A percentile compares a stretch with the other conserved stretches of the same genome.
Evolutionary conservation across 2,329 filamentous ascomycete genomes (phyloP).

Genomic region (Biscogniauxia sp.): DNA sequence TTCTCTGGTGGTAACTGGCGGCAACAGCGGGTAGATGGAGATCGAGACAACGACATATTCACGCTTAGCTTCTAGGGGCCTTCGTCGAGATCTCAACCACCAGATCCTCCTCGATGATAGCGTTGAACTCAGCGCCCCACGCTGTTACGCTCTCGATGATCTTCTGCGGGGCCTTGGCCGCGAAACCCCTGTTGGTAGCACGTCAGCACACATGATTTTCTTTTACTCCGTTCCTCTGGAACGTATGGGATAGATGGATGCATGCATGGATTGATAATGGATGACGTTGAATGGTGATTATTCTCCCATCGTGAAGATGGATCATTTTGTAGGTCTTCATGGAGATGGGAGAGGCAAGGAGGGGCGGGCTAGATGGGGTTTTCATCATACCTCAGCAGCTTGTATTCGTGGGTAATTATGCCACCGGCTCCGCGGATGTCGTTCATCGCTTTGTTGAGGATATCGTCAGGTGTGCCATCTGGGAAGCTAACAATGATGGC

Average conservation of each 20-base stretch:
- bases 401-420: conserved; percentile 75
- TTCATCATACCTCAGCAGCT: conserved; percentile 59
- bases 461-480: conserved; percentile 61
- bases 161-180: conserved; percentile 68
- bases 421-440: conserved; percentile 69
- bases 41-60: neutral
- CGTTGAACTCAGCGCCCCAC: conserved; percentile 54
- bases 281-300: neutral
- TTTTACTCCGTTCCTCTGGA: neutral
- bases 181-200: conserved; percentile 62
- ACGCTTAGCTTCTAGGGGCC: conserved; percentile 18
- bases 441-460: conserved; percentile 70
- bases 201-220: conserved; percentile 30
- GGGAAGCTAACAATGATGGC: conserved; percentile 78
- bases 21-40: neutral
- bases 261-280: neutral
- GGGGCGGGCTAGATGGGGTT: conserved; percentile 1
- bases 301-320: neutral
- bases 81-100: conserved; percentile 49
- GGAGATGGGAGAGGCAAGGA: conserved; percentile 1
- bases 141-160: conserved; percentile 66
- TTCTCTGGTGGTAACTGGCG: neutral
- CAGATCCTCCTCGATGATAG: conserved; percentile 74
- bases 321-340: neutral
- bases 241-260: neutral